Evolutionary conservation across 371 early-diverging fungal genomes (phyloP).

Genomic region (Blakeslea trispora): DNA sequence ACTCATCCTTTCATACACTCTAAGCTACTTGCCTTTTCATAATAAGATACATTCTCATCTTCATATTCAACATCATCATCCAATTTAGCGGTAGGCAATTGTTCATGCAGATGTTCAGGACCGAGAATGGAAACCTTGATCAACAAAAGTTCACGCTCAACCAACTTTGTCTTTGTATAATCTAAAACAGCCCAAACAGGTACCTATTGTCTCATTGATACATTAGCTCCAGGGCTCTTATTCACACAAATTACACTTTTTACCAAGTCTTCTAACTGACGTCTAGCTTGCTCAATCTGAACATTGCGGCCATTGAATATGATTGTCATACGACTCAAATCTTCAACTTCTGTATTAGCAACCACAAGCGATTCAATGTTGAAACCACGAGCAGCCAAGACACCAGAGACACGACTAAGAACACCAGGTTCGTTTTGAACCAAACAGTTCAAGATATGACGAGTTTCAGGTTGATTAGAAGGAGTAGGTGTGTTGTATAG

Average conservation of each 20-base stretch:
- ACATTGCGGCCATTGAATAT: constrained; percentile 86
- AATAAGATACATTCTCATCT: constrained; percentile 42
- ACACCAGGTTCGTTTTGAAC: constrained; percentile 97
- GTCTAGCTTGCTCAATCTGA: constrained; percentile 88
- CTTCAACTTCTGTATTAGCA: constrained; percentile 91
- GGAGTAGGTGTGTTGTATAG: constrained; percentile 84
- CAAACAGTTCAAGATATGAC: constrained; percentile 91
- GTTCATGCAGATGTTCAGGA: constrained; percentile 66
- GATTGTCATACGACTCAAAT: constrained; percentile 93
- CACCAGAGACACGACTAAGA: constrained; percentile 87
- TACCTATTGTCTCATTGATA: constrained; percentile 46
- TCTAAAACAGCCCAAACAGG: constrained; percentile 98
- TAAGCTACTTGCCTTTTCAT: constrained; percentile 18
- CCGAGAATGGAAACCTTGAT: constrained; percentile 92
- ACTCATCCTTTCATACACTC: not conserved
- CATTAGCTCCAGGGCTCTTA: not conserved
- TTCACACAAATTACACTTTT: constrained; percentile 12
- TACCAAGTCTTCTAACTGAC: constrained; percentile 93
- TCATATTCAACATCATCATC: constrained; percentile 44
- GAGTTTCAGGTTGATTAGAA: constrained; percentile 52
- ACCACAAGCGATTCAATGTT: constrained; percentile 97
- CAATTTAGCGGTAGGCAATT: constrained; percentile 43
- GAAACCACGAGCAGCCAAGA: constrained; percentile 94
- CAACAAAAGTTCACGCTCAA: constrained; percentile 91
- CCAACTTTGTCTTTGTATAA: constrained; percentile 80